These are phyloP conservation scores for Rhodotorula kratochvilovae DNA, from an alignment of 768 basidiomycete genomes.

Conservation along the genomic window DNA sequence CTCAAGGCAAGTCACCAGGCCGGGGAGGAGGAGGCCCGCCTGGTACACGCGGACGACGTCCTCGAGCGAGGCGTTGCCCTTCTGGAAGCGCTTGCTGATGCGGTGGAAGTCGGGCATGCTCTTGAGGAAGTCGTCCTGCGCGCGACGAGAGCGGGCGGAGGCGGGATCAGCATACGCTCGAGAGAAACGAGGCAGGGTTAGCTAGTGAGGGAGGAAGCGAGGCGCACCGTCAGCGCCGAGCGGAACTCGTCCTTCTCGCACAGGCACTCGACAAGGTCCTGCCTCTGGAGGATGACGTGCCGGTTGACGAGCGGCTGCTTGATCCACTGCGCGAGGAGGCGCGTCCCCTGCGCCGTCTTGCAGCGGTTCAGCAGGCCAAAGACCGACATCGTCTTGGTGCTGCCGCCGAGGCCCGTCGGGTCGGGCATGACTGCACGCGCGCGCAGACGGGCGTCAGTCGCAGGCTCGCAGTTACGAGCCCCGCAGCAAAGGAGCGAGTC, in stretches of 20 bases:
- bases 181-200: no score
- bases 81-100: constrained; percentile 85
- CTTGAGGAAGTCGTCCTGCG: constrained; percentile 78
- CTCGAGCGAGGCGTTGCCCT: constrained; percentile 74
- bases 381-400: constrained; percentile 76
- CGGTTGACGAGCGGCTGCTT: constrained; percentile 92
- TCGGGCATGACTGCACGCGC: constrained; percentile 37
- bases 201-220: neutral
- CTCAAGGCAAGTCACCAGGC: constrained; percentile 64
- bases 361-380: constrained; percentile 88
- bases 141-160: neutral
- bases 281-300: constrained; percentile 83
- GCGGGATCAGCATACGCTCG: neutral
- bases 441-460: neutral
- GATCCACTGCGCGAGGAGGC: constrained; percentile 83
- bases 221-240: constrained; percentile 63
- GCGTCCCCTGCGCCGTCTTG: constrained; percentile 89
- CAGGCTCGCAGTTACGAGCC: no score
- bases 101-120: constrained; percentile 90
- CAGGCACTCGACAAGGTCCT: constrained; percentile 80
- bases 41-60: constrained; percentile 96
- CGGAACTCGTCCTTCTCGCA: constrained; percentile 71
- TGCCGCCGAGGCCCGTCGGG: constrained; percentile 50
- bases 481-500: no score
- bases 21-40: constrained; percentile 75